phyloP scores from a whole-genome alignment of 345 rosid species.

The Xanthoceras sorbifolium region DNA sequence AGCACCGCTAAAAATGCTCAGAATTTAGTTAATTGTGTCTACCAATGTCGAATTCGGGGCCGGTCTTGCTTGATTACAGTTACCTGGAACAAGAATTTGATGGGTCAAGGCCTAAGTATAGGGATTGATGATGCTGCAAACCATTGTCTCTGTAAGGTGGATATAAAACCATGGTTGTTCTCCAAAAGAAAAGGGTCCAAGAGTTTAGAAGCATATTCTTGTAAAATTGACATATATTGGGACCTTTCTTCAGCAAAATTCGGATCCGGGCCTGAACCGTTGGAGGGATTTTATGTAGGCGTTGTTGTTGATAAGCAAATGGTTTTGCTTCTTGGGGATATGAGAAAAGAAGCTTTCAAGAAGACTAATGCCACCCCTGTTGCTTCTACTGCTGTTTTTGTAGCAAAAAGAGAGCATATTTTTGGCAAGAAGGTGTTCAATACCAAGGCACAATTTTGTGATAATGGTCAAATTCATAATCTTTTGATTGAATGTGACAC shows the following conservation, averaged over 20 bases:
- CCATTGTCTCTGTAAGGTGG: conserved; percentile 83
- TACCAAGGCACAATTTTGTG: conserved; percentile 73
- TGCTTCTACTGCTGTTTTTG: conserved; percentile 48
- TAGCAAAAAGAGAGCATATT: conserved; percentile 82
- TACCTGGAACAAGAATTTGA: conserved; percentile 83
- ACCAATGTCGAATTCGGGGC: conserved; percentile 68
- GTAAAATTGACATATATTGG: conserved; percentile 74
- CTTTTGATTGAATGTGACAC: conserved; percentile 75
- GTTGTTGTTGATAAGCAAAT: conserved; percentile 75
- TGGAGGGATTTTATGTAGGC: conserved; percentile 76
- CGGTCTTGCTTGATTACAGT: conserved; percentile 72
- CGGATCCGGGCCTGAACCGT: conserved; percentile 88
- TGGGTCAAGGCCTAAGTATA: conserved; percentile 86
- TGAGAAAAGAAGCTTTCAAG: conserved; percentile 87
- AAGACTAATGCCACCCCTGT: conserved; percentile 50
- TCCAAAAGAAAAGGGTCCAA: conserved; percentile 91
- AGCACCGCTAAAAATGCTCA: conserved; percentile 61
- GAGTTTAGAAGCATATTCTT: conserved; percentile 69
- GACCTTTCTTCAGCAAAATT: conserved; percentile 84
- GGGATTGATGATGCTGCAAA: conserved; percentile 76
- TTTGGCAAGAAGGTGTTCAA: conserved; percentile 70
- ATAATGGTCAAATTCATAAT: conserved; percentile 65
- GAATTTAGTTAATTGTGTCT: conserved; percentile 72
- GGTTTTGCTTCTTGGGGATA: conserved; percentile 83
- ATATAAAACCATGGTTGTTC: conserved; percentile 93